phyloP scores from a whole-genome alignment of 1,284 basidiomycete species.

The Sanghuangporus sanghuang region DNA sequence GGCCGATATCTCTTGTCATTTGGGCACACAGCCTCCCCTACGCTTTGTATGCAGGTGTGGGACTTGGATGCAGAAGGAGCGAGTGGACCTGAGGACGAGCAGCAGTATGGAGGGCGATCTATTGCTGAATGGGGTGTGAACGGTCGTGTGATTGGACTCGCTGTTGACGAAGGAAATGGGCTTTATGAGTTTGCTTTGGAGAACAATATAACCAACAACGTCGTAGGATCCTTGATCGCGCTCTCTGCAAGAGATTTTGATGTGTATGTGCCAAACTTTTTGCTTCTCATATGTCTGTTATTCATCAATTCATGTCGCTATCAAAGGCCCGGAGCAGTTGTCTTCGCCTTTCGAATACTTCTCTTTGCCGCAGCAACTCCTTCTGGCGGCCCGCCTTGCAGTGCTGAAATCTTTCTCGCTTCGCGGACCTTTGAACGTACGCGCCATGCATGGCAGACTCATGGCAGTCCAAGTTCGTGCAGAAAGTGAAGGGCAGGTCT shows the following conservation, averaged over 20 bases:
- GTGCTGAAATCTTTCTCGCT: background rate
- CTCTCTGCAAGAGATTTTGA: conserved; percentile 8
- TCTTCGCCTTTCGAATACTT: conserved; percentile 5
- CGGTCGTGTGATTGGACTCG: conserved; percentile 8
- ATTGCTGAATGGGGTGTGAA: conserved; percentile 5
- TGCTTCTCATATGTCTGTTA: background rate
- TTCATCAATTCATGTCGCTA: background rate
- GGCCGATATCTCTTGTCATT: conserved; percentile 14
- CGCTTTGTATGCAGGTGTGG: conserved; percentile 12
- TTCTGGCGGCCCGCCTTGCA: background rate
- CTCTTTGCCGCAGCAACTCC: background rate
- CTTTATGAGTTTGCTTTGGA: background rate
- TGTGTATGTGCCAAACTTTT: background rate
- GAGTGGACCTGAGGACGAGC: background rate
- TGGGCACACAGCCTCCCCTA: background rate
- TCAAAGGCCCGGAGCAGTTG: background rate
- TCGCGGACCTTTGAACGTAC: conserved; percentile 3
- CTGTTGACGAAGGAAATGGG: conserved; percentile 9
- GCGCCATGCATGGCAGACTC: conserved; percentile 7
- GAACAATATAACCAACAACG: background rate
- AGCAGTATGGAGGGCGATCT: background rate
- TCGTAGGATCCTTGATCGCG: conserved; percentile 7
- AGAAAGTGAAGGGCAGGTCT: background rate
- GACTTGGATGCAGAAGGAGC: conserved; percentile 1
- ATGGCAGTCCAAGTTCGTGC: conserved; percentile 6